These are phyloP conservation scores for Calonectria honghensis DNA, from an alignment of 2,329 filamentous ascomycete species.

Conservation along the genomic window DNA sequence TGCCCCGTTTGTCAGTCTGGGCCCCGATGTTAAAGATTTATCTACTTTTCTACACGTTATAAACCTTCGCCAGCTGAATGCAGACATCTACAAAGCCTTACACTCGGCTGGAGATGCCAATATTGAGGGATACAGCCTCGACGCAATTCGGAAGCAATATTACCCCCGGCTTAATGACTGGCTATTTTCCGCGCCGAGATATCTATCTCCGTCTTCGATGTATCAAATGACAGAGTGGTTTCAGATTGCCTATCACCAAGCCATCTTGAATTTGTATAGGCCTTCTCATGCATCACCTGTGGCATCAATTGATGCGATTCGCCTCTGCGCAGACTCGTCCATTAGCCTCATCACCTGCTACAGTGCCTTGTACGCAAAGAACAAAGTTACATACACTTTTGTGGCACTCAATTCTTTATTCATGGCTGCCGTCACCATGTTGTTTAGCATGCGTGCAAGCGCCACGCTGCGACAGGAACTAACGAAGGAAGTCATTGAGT, in stretches of 20 bases:
- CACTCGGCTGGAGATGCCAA: constrained; percentile 48
- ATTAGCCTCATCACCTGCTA: constrained; percentile 53
- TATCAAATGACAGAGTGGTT: constrained; percentile 53
- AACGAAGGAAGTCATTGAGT: constrained; percentile 48
- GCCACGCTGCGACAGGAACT: constrained; percentile 43
- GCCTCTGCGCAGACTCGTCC: constrained; percentile 49
- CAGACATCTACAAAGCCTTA: constrained; percentile 47
- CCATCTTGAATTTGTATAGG: constrained; percentile 49
- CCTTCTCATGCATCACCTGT: constrained; percentile 50
- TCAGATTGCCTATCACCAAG: constrained; percentile 52
- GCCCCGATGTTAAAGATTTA: constrained; percentile 47
- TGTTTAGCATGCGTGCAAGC: constrained; percentile 48
- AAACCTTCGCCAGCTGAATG: constrained; percentile 47
- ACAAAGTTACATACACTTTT: constrained; percentile 51
- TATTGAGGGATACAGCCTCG: constrained; percentile 43
- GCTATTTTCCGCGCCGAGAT: constrained; percentile 48
- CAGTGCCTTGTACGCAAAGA: constrained; percentile 50
- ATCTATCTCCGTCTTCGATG: constrained; percentile 49
- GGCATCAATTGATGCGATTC: constrained; percentile 50
- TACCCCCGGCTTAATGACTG: constrained; percentile 49
- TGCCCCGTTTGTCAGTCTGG: constrained; percentile 42
- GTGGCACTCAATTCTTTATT: constrained; percentile 47
- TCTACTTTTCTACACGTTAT: constrained; percentile 50
- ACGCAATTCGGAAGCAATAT: constrained; percentile 48
- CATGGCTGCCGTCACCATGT: constrained; percentile 51